Evolutionary conservation across 495 filamentous ascomycete species (phyloP), one percentile per base, ranked within the genome.

Genomic region (Wilcoxina mikolae): DNA sequence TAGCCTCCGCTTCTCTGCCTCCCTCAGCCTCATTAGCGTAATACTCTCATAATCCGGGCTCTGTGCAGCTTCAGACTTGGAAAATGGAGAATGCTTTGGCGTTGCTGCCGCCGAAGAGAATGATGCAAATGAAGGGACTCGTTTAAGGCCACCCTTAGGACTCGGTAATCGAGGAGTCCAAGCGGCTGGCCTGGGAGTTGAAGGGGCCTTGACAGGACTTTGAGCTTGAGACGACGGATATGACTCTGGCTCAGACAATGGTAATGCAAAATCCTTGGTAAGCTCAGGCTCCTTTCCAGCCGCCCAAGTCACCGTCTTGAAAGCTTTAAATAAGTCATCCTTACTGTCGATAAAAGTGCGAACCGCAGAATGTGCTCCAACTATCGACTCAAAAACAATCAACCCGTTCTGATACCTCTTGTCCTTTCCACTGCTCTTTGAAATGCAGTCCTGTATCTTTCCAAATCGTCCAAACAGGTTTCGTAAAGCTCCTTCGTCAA

Each of bases 11-110:
- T 47, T 56, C 56, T 54, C 51, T 46, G 18, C 64, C 48, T 20
- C 54, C 58, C 62, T 51, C 61, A 65, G 61, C 11, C 62, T 58
- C 62, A 65, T 65, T 17, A 65, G 29, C 2, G 62, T 65, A 9
- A 64, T 60, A 17, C 53, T 64, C 28, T 65, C 62, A 20, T 65
- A 65, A 29, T 65, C 62, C 18, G 61, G 41, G 3, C 50, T 47
- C 22, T 57, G 49, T 9, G 39, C 24, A 7, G 20, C 38, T 10
- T 39, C 50, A 24, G 24, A 33, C 20, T 53, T 56, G 12, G 50
- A 50, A 15, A 51, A 31, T 35, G 42, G 15, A 2, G 54, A 41
- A 25, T 23, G 26, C 27, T 56, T 60, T 2, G 56, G 53, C 15
- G 31, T 39, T 1, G 46, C 25, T 9, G 15, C 35, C 15, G 26